Evolutionary conservation across 2,329 filamentous ascomycete species (phyloP), one percentile per base, ranked within the genome.

Genomic region (Calonectria pteridis): DNA sequence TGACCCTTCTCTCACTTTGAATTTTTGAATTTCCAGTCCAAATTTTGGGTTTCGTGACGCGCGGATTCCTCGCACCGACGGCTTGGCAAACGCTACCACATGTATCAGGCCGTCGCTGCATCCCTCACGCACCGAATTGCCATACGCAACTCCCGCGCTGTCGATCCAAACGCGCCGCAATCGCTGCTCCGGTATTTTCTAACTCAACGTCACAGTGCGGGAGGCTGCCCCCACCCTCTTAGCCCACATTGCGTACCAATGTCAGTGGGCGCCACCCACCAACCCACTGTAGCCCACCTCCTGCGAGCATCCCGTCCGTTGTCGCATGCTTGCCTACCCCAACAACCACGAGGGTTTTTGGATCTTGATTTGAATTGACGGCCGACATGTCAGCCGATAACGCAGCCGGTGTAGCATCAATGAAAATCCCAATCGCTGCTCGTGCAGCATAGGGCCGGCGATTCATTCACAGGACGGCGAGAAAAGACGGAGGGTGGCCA

Each of bases 301-400:
- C 37, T 71, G 49, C 68, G 64, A 55, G 49, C 59, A 65, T 65
- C 55, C 51, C 46, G 26, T 58, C 65, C 50, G 71, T 64, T 51
- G 58, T 50, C 50, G 43, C 55, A 59, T 59, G 63, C 37, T 46
- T 26, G 65, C 55, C 58, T 62, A 66, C 31, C 71, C 71, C 71
- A 72, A 69, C 71, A 69, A 49, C 50, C 62, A 65, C 71, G 65
- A 50, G 35, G 59, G 26, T 43, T 69, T 69, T 58, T 65, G 71
- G 71, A 69, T 72, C 65, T 72, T 72, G 71, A 40, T 69, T 66
- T 51, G 49, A 69, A 29, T 53, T 65, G 71, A 65, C 71, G 68
- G 65, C 65, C 49, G 58, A 51, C 35, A 51, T 62, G 33, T 69
- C 70, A 72, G 55, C 65, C 49, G 70, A 68, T 50, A 43, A 59